Evolutionary conservation across 2,329 filamentous ascomycete species (phyloP).

Genomic region (Arthrobotrys sinensis): DNA sequence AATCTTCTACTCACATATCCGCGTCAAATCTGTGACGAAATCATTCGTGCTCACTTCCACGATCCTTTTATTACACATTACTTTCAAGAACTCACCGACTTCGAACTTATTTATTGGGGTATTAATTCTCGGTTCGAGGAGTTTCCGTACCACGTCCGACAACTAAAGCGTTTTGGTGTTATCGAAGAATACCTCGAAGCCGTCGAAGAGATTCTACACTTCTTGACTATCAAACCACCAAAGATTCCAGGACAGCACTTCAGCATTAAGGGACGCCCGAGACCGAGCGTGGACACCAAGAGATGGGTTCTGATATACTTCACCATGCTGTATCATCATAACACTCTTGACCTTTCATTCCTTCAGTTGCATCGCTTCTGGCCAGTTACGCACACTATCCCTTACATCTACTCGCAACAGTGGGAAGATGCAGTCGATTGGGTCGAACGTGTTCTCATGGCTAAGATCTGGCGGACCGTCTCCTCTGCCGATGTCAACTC

Average conservation of each 20-base stretch:
- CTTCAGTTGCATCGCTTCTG: conserved; percentile 44
- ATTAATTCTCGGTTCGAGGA: conserved; percentile 45
- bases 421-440: conserved; percentile 56
- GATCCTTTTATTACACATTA: conserved; percentile 51
- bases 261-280: conserved; percentile 46
- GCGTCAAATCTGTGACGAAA: conserved; percentile 50
- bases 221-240: conserved; percentile 33
- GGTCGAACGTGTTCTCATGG: conserved; percentile 55
- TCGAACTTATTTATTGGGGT: conserved; percentile 22
- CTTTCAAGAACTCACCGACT: conserved; percentile 49
- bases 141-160: conserved; percentile 47
- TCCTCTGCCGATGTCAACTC: conserved; percentile 37
- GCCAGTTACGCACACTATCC: conserved; percentile 30
- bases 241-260: conserved; percentile 53
- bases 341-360: conserved; percentile 50
- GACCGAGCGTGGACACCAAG: conserved; percentile 36
- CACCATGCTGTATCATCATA: conserved; percentile 54
- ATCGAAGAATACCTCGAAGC: conserved; percentile 50
- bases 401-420: conserved; percentile 37
- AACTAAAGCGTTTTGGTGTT: conserved; percentile 41
- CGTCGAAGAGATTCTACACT: conserved; percentile 45
- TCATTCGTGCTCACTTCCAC: conserved; percentile 41
- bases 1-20: conserved; percentile 50
- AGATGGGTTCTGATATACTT: conserved; percentile 55
- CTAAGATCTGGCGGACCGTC: conserved; percentile 54